A percentile compares a stretch with the other conserved stretches of the same genome.
Conservation (phyloP, 2,329 filamentous ascomycete species). For the Pseudogymnoascus sp. region DNA sequence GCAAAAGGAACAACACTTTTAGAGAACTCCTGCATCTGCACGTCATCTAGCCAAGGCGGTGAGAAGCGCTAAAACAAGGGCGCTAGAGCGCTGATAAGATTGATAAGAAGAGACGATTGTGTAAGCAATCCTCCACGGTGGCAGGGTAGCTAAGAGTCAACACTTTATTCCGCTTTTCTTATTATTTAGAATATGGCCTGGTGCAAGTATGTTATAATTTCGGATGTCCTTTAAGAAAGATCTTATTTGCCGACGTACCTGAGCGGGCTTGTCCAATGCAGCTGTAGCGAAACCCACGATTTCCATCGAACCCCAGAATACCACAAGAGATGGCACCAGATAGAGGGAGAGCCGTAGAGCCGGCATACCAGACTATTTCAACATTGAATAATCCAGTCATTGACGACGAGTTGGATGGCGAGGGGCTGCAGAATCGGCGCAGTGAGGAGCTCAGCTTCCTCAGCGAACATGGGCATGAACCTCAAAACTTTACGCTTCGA, state of each 20-base stretch:
- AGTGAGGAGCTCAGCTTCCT: constrained; percentile 25
- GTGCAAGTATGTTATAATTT: background rate
- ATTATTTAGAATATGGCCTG: background rate
- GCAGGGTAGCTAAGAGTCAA: background rate
- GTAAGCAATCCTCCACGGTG: background rate
- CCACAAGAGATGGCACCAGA: background rate
- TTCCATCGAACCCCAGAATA: background rate
- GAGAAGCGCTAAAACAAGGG: background rate
- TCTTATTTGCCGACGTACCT: background rate
- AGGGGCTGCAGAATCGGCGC: constrained; percentile 15
- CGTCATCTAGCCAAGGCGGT: constrained; percentile 2
- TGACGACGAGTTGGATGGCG: background rate
- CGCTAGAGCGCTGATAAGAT: background rate
- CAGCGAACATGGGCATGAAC: constrained; percentile 25
- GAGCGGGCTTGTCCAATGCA: background rate
- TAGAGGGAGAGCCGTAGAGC: constrained; percentile 1
- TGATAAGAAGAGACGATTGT: background rate
- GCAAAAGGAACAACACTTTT: background rate
- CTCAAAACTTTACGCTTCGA: constrained; percentile 73
- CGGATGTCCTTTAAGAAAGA: background rate
- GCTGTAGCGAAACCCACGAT: background rate
- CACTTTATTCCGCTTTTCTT: background rate
- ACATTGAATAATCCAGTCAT: background rate
- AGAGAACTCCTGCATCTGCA: background rate
- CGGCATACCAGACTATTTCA: constrained; percentile 7